Base-by-base conservation (phyloP, 306 rosid species). In the Lotus japonicus region DNA sequence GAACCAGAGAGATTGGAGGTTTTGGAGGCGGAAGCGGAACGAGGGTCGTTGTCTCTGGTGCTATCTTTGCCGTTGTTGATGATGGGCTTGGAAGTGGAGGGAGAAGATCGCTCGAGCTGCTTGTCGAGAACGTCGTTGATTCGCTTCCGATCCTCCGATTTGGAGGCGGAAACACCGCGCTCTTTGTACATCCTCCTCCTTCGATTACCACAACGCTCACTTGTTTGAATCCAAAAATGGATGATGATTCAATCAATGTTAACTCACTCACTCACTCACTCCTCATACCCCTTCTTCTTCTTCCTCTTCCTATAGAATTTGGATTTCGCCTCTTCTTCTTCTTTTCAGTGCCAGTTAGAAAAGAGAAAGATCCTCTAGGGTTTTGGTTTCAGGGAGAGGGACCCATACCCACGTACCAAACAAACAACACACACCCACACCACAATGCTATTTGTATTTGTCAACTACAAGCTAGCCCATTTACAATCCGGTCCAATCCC, bases 101-200 rank as follows among this genome's bases (percentile, higher is more conserved):
- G 96, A 53, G 99, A 86, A 53, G 99, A 94, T 78, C 96, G 91
- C 58, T 88, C 96, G 10, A 94, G 80, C 81, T 87, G 95, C 71
- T 94, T 94, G 56, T 94, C 99, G 26, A 94, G 82, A 10, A 88
- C 97, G 50, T 90, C 99, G 87, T 88, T 90, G 90, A 94, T 83
- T 72, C 96, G 86, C 77, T 85, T 90, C 82, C 97, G 99, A 87
- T 94, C 85, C 84, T 86, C 90, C 82, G 85, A 26, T 85, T 85
- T 87, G 55, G 87, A 73, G 54, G 87, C 77, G 35, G 81, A 80
- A 16, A 54, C 12, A 2, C 28, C 91, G 55, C 89, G 73, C 38
- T 80, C 96, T 77, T 88, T 89, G 82, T 91, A 86, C 96, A 76
- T 76, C 38, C 39, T 16, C 6, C 2, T n/a, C n/a, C n/a, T n/a